phyloP scores from a whole-genome alignment of 805 yeast species.

The Candida manassasensis region DNA sequence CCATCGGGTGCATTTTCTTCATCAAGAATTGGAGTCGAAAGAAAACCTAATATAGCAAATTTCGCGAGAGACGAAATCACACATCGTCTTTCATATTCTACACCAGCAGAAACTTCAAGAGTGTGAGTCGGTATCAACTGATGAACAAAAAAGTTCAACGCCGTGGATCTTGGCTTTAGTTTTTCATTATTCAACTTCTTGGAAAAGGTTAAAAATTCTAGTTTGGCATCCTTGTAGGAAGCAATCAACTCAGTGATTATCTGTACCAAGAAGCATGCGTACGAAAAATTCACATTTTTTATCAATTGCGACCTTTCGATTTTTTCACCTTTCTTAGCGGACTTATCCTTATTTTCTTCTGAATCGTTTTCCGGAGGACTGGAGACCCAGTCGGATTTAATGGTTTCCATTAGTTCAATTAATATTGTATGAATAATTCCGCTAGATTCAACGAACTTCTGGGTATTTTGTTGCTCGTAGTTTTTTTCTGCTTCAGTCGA shows the following conservation, averaged over 20 bases:
- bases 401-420: slow-evolving; percentile 54
- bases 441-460: slow-evolving; percentile 21
- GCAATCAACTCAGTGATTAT: slow-evolving; percentile 64
- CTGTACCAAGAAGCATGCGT: slow-evolving; percentile 65
- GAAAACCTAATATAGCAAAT: slow-evolving; percentile 55
- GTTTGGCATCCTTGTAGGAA: slow-evolving; percentile 75
- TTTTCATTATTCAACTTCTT: slow-evolving; percentile 43
- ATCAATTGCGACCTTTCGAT: slow-evolving; percentile 24
- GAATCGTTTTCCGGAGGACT: slow-evolving; percentile 21
- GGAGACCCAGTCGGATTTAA: slow-evolving; percentile 34
- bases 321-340: slow-evolving; percentile 10
- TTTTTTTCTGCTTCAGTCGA: slow-evolving; percentile 5
- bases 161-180: slow-evolving; percentile 69
- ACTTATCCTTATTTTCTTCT: slow-evolving; percentile 18
- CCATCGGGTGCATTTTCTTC: slow-evolving; percentile 43
- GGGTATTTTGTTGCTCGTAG: slow-evolving; percentile 5
- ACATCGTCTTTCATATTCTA: slow-evolving; percentile 46
- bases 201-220: slow-evolving; percentile 76
- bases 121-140: slow-evolving; percentile 61
- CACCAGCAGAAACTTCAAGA: slow-evolving; percentile 31
- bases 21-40: slow-evolving; percentile 53
- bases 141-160: slow-evolving; percentile 71
- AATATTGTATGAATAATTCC: slow-evolving; percentile 64
- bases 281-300: slow-evolving; percentile 55
- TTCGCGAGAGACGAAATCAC: slow-evolving; percentile 60